Conservation (phyloP, 768 basidiomycete genomes). For the Amanita rimosa region DNA sequence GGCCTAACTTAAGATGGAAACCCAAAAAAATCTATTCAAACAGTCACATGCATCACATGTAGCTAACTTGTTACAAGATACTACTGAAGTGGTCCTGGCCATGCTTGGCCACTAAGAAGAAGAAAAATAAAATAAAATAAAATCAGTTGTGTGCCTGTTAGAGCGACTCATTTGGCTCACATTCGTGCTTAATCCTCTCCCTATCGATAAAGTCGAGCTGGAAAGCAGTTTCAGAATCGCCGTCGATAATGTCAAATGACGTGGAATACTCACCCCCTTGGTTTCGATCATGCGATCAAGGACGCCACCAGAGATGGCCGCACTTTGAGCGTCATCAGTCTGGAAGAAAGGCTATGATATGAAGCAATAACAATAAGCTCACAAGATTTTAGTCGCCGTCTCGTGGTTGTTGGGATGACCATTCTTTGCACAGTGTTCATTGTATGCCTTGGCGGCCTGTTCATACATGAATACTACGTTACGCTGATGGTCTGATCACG, state of each 20-base stretch:
- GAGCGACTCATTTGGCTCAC: slow-evolving; percentile 6
- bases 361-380: slow-evolving; percentile 8
- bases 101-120: too few relatives aligned
- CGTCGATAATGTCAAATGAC: too few relatives aligned
- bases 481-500: not conserved
- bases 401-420: slow-evolving; percentile 41
- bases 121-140: too few relatives aligned
- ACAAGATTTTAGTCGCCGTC: slow-evolving; percentile 47
- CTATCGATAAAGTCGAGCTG: slow-evolving; percentile 15
- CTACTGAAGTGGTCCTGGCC: too few relatives aligned
- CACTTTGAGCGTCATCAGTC: too few relatives aligned
- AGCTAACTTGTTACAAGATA: too few relatives aligned
- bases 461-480: slow-evolving; percentile 29
- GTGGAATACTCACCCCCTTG: slow-evolving; percentile 31
- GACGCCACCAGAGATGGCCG: too few relatives aligned
- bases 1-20: not conserved
- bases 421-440: slow-evolving; percentile 36
- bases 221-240: not conserved
- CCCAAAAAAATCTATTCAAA: not conserved
- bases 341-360: too few relatives aligned
- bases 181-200: slow-evolving; percentile 14
- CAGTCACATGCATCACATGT: too few relatives aligned
- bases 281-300: slow-evolving; percentile 38
- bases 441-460: slow-evolving; percentile 57
- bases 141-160: not conserved